phyloP scores from a whole-genome alignment of 2,329 filamentous ascomycete species.

The Monosporascus cannonballus region DNA sequence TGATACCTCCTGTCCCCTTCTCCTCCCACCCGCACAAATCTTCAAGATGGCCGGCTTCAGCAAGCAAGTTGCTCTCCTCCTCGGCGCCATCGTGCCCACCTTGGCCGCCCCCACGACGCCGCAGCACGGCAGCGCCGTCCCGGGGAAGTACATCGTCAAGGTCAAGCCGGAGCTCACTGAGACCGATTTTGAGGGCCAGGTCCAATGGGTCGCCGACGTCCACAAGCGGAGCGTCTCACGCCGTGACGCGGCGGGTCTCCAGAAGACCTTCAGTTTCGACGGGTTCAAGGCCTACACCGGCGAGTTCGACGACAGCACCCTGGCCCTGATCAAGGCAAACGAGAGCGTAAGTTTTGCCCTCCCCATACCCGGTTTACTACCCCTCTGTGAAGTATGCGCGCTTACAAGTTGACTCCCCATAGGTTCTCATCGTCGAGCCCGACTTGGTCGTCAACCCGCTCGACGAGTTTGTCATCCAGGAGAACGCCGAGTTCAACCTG shows the following conservation, averaged over 20 bases:
- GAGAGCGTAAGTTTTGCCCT: background rate
- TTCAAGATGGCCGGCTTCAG: background rate
- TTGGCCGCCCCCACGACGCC: background rate
- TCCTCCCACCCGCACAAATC: background rate
- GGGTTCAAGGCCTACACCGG: background rate
- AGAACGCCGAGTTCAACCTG: constrained; percentile 4
- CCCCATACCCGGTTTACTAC: too few relatives aligned
- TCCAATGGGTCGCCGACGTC: background rate
- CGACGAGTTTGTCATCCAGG: constrained; percentile 5
- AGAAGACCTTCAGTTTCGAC: background rate
- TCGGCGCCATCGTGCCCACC: background rate
- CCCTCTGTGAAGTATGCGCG: background rate
- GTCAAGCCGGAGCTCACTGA: background rate
- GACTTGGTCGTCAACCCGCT: constrained; percentile 2
- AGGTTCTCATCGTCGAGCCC: constrained; percentile 7
- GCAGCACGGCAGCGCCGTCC: background rate
- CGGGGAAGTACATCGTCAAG: background rate
- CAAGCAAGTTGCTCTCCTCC: background rate
- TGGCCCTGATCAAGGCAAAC: background rate
- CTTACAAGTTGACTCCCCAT: background rate
- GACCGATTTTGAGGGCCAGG: background rate
- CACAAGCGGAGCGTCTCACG: background rate
- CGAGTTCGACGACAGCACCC: background rate
- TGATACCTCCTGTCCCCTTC: too few relatives aligned
- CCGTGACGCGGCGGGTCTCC: background rate